Base-by-base conservation (phyloP, 306 rosid genomes). In the Acacia crassicarpa region DNA sequence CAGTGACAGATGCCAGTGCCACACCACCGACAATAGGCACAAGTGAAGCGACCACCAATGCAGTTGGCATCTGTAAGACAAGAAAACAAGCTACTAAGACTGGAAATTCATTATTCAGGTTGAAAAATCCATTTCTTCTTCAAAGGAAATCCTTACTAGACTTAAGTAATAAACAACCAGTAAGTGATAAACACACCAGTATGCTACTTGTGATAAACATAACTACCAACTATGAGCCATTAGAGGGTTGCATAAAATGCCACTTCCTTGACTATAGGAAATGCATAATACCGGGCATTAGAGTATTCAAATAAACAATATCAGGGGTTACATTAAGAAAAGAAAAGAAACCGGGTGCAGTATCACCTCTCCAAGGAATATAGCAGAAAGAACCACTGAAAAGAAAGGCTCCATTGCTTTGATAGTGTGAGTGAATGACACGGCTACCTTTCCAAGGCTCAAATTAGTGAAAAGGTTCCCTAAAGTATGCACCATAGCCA, bases 391-490 rank as follows among this genome's bases (percentile, higher is more conserved):
- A 85, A 96, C 6, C 67, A 96, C 99, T 0, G 99, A 92, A 85
- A 96, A 96, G 89, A 96, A 93, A 61, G 99, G 99, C 85, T 96
- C 99, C 90, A 87, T 90, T 73, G 99, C 99, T 88, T 96, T 96
- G 85, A 96, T 94, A 0, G 99, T 96, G 89, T 96, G 99, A 69
- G 99, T 96, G 86, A 96, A 96, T 0, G 99, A 96, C 67, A 96
- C 99, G 15, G 99, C 95, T 78, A 96, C 99, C 88, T 86, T 96
- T 79, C 99, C 98, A 65, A 96, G 99, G 90, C 99, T 96, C 98
- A 96, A 87, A 61, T 96, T 96, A 6, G 99, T 96, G 86, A 96
- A 96, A 89, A 96, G 98, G 76, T 96, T 96, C 23, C 99, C 99
- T 86, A 96, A 83, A 0, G 94, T 89, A 78, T 96, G 99, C 62